A percentile compares a stretch with the other conserved stretches of the same genome.
These are phyloP conservation scores for Rhizophora mangle DNA, from an alignment of 345 rosid species.

Conservation along the genomic window DNA sequence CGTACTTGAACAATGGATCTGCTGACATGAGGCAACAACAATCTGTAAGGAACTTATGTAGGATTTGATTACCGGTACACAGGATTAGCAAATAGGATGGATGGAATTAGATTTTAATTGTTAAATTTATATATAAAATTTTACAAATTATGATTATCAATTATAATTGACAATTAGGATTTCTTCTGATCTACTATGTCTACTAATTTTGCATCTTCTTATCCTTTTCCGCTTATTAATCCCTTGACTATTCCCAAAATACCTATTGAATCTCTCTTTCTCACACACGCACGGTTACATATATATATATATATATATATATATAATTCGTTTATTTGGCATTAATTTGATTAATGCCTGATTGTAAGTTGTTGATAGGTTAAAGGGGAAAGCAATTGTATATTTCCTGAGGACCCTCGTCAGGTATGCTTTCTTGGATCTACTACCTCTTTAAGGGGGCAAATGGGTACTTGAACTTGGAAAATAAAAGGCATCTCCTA, in stretches of 20 bases:
- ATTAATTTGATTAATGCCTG: not conserved
- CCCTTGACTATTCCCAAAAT: not conserved
- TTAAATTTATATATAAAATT: too few species aligned
- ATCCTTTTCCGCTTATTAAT: not conserved
- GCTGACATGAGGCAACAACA: constrained; percentile 51
- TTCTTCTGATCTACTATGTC: too few species aligned
- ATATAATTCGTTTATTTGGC: not conserved
- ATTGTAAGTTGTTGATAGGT: constrained; percentile 15
- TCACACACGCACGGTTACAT: not conserved
- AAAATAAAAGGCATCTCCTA: not conserved
- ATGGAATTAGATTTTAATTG: too few species aligned
- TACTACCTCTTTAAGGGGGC: constrained; percentile 18
- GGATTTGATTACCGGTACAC: too few species aligned
- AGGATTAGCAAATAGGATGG: too few species aligned
- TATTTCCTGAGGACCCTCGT: constrained; percentile 22
- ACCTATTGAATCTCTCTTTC: not conserved
- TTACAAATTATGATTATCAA: too few species aligned
- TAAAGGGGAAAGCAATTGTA: constrained; percentile 30
- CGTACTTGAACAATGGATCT: constrained; percentile 71
- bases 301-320: not conserved
- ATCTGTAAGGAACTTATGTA: constrained; percentile 40
- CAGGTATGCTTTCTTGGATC: constrained; percentile 40
- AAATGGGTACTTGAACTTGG: not conserved
- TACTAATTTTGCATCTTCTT: too few species aligned
- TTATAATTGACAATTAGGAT: too few species aligned